Conservation (phyloP, 1,284 basidiomycete genomes). For the Cryptococcus jaspeensis region DNA sequence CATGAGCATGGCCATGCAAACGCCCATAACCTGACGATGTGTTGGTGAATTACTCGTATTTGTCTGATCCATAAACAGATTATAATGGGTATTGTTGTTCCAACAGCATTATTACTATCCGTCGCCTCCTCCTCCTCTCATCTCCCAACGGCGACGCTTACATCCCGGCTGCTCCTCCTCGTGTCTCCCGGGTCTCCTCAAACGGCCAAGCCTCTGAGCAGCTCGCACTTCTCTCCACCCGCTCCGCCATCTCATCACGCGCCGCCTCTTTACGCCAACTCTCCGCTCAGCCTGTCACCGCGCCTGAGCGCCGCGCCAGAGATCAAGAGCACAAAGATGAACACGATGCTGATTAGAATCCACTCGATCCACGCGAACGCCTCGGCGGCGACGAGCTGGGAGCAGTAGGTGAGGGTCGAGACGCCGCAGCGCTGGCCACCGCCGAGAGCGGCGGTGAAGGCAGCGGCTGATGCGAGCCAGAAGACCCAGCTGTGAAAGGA, state of each 20-base stretch:
- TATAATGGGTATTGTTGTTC: no score
- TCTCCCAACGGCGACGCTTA: no score
- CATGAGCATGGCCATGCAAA: no score
- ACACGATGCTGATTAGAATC: constrained; percentile 45
- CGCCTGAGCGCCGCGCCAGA: constrained; percentile 33
- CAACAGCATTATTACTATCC: no score
- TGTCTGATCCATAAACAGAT: no score
- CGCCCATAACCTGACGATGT: no score
- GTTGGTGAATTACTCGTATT: no score
- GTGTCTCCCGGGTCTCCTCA: no score
- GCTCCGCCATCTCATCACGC: neutral
- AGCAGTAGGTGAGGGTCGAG: constrained; percentile 37
- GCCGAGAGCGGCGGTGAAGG: constrained; percentile 43
- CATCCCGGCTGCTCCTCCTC: no score
- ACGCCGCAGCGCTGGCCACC: constrained; percentile 41
- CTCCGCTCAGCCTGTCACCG: constrained; percentile 42
- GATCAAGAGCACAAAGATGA: constrained; percentile 34
- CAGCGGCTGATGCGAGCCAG: constrained; percentile 48
- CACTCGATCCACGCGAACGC: constrained; percentile 52
- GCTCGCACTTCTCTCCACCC: neutral
- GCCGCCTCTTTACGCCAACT: constrained; percentile 10
- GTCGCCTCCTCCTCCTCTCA: no score
- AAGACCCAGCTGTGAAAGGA: constrained; percentile 44
- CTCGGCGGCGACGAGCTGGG: constrained; percentile 44
- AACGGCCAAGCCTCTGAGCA: neutral